A percentile compares a stretch with the other conserved stretches of the same genome.
Conservation (phyloP, 2,329 filamentous ascomycete species). For the Diaporthe eres region DNA sequence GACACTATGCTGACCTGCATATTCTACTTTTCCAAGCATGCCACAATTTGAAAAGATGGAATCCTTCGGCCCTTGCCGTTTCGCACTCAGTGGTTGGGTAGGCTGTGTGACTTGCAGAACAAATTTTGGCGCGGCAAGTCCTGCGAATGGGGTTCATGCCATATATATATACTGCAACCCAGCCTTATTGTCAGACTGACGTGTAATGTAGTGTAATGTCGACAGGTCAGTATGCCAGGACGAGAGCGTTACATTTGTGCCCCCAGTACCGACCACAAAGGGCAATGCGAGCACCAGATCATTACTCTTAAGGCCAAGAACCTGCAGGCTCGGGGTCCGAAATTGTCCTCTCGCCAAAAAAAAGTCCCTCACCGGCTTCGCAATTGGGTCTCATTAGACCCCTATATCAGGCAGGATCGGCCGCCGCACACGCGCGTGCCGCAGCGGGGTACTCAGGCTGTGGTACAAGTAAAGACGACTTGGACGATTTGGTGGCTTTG, state of each 20-base stretch:
- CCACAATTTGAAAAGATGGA: neutral
- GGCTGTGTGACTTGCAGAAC: neutral
- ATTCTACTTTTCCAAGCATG: neutral
- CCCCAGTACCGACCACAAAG: neutral
- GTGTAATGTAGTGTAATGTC: neutral
- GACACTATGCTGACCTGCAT: neutral
- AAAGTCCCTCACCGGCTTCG: neutral
- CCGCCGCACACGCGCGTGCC: neutral
- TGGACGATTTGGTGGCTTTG: neutral
- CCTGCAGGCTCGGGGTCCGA: constrained; percentile 12
- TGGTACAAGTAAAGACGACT: neutral
- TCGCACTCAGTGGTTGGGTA: neutral
- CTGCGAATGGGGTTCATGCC: neutral
- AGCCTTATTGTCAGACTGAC: neutral
- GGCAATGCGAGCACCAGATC: neutral
- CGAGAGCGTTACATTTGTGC: neutral
- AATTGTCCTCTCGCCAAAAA: neutral
- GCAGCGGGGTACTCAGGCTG: constrained; percentile 8
- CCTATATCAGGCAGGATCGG: constrained; percentile 2
- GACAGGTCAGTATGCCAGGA: neutral
- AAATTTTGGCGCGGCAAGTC: neutral
- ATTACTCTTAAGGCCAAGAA: neutral
- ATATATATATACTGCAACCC: neutral
- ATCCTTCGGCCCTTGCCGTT: neutral
- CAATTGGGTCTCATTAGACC: constrained; percentile 3